Evolutionary conservation across 306 rosid genomes (phyloP).

Genomic region (Prunus mira): DNA sequence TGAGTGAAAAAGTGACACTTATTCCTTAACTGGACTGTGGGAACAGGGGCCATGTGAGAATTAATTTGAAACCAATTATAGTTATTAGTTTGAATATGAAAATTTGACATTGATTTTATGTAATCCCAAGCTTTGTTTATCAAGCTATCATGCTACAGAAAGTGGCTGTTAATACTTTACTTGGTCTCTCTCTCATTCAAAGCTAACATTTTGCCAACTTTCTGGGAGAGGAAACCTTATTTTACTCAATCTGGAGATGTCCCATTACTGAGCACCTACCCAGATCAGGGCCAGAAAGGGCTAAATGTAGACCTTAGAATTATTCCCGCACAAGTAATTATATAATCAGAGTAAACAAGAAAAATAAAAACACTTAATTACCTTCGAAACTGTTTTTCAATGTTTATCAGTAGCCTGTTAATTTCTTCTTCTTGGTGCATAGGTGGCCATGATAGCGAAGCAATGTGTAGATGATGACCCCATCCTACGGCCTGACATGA

Average conservation of each 20-base stretch:
- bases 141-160: neutral
- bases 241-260: too few species aligned
- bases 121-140: neutral
- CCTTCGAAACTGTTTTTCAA: neutral
- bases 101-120: neutral
- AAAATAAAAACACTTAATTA: neutral
- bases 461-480: slow-evolving; percentile 96
- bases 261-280: too few species aligned
- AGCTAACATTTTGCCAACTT: too few species aligned
- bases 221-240: too few species aligned
- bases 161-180: neutral
- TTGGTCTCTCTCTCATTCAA: neutral
- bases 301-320: too few species aligned
- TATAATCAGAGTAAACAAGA: neutral
- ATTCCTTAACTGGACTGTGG: neutral
- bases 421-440: slow-evolving; percentile 13
- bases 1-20: neutral
- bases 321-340: neutral
- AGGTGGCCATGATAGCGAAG: slow-evolving; percentile 89
- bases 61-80: neutral
- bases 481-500: slow-evolving; percentile 90
- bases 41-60: neutral
- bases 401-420: neutral
- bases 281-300: too few species aligned
- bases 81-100: neutral